Evolutionary conservation across 108 stramenopile genomes (phyloP).

Genomic region (Parietichytrium sp.): DNA sequence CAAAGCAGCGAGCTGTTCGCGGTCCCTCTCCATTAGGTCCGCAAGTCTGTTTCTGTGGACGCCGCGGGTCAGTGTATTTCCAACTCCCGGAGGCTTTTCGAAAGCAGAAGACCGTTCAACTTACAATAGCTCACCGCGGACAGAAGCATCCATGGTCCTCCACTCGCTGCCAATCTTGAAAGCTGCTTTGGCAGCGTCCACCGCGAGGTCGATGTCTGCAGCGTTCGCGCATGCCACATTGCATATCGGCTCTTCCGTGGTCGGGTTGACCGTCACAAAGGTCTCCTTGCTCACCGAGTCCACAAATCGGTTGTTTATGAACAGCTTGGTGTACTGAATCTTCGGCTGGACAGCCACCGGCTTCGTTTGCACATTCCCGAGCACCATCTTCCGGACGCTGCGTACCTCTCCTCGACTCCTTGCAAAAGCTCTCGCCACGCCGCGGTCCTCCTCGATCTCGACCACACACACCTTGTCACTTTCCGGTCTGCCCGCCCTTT

Average conservation of each 20-base stretch:
- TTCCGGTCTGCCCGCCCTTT: no score
- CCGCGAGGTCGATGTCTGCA: slow-evolving; percentile 44
- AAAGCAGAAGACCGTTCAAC: neutral
- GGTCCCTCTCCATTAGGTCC: slow-evolving; percentile 47
- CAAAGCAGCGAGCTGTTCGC: slow-evolving; percentile 43
- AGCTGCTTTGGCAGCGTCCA: slow-evolving; percentile 41
- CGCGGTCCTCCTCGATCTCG: no score
- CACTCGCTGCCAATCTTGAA: slow-evolving; percentile 41
- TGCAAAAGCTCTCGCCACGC: no score
- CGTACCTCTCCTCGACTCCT: no score
- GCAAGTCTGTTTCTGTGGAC: slow-evolving; percentile 37
- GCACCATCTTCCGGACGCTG: no score
- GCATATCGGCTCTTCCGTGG: slow-evolving; percentile 40
- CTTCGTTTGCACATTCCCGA: neutral
- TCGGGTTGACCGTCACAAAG: slow-evolving; percentile 40
- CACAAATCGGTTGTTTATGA: slow-evolving; percentile 41
- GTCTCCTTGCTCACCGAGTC: slow-evolving; percentile 38
- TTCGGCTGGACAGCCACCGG: neutral
- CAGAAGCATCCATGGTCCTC: slow-evolving; percentile 29
- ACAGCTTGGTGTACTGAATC: slow-evolving; percentile 25
- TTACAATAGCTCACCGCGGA: slow-evolving; percentile 26
- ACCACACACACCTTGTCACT: no score
- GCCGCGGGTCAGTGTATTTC: neutral
- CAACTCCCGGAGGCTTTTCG: neutral
- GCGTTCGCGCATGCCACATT: slow-evolving; percentile 41